A percentile compares a stretch with the other conserved stretches of the same genome.
phyloP scores from a whole-genome alignment of 176 grass and related monocot species.

The Pharus latifolius region DNA sequence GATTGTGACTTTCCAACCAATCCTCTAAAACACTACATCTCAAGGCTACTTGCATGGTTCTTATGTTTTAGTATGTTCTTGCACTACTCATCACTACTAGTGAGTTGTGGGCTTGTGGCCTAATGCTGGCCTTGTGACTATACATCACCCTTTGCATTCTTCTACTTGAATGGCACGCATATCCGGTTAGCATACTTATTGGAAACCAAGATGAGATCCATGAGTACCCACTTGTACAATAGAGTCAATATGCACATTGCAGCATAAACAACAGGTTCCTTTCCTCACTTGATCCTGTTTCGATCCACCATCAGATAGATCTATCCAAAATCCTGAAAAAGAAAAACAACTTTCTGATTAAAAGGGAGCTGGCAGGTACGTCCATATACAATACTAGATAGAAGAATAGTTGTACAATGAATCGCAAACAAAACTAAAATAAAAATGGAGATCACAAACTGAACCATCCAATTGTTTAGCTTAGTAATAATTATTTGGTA shows the following conservation, averaged over 20 bases:
- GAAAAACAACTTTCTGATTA: background rate
- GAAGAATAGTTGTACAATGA: background rate
- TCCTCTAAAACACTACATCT: background rate
- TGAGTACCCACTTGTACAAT: constrained; percentile 65
- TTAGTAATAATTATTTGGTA: background rate
- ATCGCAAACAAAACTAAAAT: background rate
- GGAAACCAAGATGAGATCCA: no score
- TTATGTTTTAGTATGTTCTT: no score
- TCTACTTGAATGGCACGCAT: background rate
- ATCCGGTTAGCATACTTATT: no score
- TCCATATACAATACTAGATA: no score
- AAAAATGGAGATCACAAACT: background rate
- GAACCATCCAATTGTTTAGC: background rate
- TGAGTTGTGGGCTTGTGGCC: background rate
- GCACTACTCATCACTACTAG: no score
- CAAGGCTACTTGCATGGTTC: no score
- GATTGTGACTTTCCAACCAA: constrained; percentile 9
- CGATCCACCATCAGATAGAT: constrained; percentile 57
- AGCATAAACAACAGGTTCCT: constrained; percentile 93
- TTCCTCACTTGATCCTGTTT: constrained; percentile 92
- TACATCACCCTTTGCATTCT: background rate
- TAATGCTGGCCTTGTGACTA: constrained; percentile 16
- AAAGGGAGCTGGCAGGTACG: background rate
- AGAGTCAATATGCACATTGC: constrained; percentile 85
- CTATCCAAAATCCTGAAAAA: constrained; percentile 30